A percentile compares a stretch with the other conserved stretches of the same genome.
Conservation (phyloP, 176 grass and related monocot species). For the Hsuehochloa calcarea region DNA sequence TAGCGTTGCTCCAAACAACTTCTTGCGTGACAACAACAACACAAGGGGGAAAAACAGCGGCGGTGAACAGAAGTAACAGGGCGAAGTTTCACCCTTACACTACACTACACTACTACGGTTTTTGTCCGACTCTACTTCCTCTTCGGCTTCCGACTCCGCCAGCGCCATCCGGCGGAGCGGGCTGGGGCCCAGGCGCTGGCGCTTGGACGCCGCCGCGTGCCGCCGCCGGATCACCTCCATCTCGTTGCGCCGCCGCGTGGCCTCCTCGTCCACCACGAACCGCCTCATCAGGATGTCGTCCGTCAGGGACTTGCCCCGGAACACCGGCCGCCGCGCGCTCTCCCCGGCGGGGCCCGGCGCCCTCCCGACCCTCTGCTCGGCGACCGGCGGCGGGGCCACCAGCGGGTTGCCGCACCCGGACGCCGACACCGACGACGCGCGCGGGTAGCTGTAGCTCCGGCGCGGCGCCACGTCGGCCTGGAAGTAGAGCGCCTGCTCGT, state of each 20-base stretch:
- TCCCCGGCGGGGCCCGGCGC: not conserved
- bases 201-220: slow-evolving; percentile 58
- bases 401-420: slow-evolving; percentile 46
- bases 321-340: slow-evolving; percentile 50
- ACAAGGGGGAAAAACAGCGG: not conserved
- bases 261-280: slow-evolving; percentile 89
- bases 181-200: slow-evolving; percentile 77
- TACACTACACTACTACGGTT: not conserved
- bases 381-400: slow-evolving; percentile 41
- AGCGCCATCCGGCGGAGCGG: slow-evolving; percentile 73
- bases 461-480: slow-evolving; percentile 62
- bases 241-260: slow-evolving; percentile 78
- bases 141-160: slow-evolving; percentile 40
- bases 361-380: slow-evolving; percentile 14
- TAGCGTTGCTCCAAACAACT: slow-evolving; percentile 16
- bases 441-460: slow-evolving; percentile 88
- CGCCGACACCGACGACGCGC: slow-evolving; percentile 60
- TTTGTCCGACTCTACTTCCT: not conserved
- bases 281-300: slow-evolving; percentile 87
- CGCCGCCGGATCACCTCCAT: slow-evolving; percentile 88
- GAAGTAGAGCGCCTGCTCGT: slow-evolving; percentile 72
- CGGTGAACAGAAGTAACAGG: slow-evolving; percentile 6
- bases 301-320: slow-evolving; percentile 91
- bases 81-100: not conserved
- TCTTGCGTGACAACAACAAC: slow-evolving; percentile 22